Base-by-base conservation (phyloP, 2,329 filamentous ascomycete species). In the Ascochyta viciae-villosae region DNA sequence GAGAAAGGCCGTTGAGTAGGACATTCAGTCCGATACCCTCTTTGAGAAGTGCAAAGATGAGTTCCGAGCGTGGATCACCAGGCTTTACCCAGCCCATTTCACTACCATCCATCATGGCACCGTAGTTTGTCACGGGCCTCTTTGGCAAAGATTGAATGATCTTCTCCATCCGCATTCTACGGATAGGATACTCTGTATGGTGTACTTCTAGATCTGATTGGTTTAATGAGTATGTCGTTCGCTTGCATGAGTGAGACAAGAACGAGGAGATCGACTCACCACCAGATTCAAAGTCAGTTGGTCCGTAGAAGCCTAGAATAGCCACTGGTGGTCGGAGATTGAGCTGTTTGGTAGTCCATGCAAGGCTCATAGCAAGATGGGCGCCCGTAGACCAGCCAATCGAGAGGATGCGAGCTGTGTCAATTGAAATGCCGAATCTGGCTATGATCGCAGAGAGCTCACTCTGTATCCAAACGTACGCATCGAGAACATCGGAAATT, bases 361-460 rank as follows among this genome's bases (percentile, higher is more conserved):
- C 77, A 0, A 80, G 58, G 0, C 77, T 70, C 73, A 83, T 74
- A 1, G 81, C 82, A 0, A 84, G 67, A 3, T 73, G 68, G 0
- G 80, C 82, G 0, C 81, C 82, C 0, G 76, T 74, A 0, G 81
- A 84, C 81, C 81, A 84, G 0, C 82, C 81, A 0, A 83, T 65
- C 0, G 63, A 74, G 0, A 79, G 77, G 0, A 82, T 69, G 2
- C 61, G 67, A 0, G 76, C 64, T 2, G 66, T 50, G 38, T 74
- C 71, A 6, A 64, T 16, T 7, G 22, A 16, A 15, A 39, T 39
- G 19, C 37, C 37, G 8, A 12, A 22, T 23, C n/a, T 19, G 10
- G n/a, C 8, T 24, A 19, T 16, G 10, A 39, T 12, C 4, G 16
- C 22, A 23, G 37, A 16, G n/a, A 39, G 22, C 8, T 16, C 19